Evolutionary conservation across 1,139 yeast species (phyloP).

Genomic region (Zygosaccharomyces pseudobailii): DNA sequence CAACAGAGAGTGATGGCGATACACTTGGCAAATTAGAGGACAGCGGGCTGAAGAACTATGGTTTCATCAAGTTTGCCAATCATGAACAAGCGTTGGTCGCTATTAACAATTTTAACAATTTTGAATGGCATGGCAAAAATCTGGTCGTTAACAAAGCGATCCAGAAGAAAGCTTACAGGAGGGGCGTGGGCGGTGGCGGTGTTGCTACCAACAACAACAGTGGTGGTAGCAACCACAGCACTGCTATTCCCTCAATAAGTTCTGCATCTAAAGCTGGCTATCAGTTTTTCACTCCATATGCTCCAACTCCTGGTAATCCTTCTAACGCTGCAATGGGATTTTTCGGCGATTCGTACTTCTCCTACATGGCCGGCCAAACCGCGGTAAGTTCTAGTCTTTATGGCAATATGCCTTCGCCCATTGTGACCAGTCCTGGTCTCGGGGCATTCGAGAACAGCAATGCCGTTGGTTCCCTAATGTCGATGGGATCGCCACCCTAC

Average conservation of each 20-base stretch:
- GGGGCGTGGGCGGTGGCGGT: not conserved
- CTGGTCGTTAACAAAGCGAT: conserved; percentile 33
- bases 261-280: not conserved
- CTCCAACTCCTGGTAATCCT: not conserved
- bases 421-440: not conserved
- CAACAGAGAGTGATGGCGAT: conserved; percentile 7
- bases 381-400: conserved; percentile 3
- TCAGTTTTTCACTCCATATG: conserved; percentile 1
- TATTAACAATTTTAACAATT: conserved; percentile 38
- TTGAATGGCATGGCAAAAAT: conserved; percentile 22
- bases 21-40: conserved; percentile 16
- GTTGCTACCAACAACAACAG: not conserved
- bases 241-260: not conserved
- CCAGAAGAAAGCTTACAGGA: conserved; percentile 18
- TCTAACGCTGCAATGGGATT: not conserved
- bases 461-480: conserved; percentile 10
- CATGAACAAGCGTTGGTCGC: conserved; percentile 41
- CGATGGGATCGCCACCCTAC: conserved; percentile 5
- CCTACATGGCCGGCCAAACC: not conserved
- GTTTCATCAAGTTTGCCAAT: conserved; percentile 42
- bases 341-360: not conserved
- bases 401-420: conserved; percentile 10
- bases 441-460: conserved; percentile 6
- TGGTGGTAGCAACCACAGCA: not conserved
- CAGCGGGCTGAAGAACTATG: conserved; percentile 39